Percentiles rank a stretch among this genome's conserved stretches.
Conservation (phyloP, 2,329 filamentous ascomycete genomes). For the Aspergillus novofumigatus region DNA sequence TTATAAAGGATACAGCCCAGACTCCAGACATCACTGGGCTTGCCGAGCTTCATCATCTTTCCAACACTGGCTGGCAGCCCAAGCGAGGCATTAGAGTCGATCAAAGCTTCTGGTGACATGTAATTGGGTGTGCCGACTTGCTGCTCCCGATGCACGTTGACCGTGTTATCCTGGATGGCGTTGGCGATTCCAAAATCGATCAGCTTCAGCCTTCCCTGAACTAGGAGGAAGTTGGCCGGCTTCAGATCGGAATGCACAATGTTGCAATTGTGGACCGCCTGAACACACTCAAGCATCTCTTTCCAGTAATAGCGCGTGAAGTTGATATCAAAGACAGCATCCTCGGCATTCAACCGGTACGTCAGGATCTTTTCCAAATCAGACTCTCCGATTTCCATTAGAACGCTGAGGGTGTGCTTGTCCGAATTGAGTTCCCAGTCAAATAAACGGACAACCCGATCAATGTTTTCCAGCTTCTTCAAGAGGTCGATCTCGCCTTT, state of each 20-base stretch:
- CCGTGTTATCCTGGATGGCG: slow-evolving; percentile 92
- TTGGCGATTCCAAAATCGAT: slow-evolving; percentile 99
- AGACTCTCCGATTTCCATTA: slow-evolving; percentile 96
- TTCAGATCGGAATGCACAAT: slow-evolving; percentile 97
- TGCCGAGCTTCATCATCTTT: slow-evolving; percentile 92
- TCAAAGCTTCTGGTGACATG: slow-evolving; percentile 93
- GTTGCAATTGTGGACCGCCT: slow-evolving; percentile 81
- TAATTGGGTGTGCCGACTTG: slow-evolving; percentile 97
- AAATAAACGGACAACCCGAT: slow-evolving; percentile 83
- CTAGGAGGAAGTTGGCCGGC: slow-evolving; percentile 92
- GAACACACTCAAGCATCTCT: slow-evolving; percentile 95
- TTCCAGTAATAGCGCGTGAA: slow-evolving; percentile 99
- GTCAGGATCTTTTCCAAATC: slow-evolving; percentile 85
- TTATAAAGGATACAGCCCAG: slow-evolving; percentile 95
- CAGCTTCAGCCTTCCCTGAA: slow-evolving; percentile 84
- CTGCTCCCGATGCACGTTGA: slow-evolving; percentile 94
- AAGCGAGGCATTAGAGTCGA: slow-evolving; percentile 71
- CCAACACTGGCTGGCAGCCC: slow-evolving; percentile 45
- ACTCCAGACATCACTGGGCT: slow-evolving; percentile 94
- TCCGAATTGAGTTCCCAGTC: slow-evolving; percentile 93
- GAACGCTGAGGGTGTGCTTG: slow-evolving; percentile 80
- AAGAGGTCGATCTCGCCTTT: slow-evolving; percentile 94
- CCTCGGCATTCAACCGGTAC: slow-evolving; percentile 65
- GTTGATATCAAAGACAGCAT: slow-evolving; percentile 74
- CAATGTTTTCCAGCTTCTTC: slow-evolving; percentile 73